Evolutionary conservation across 1,139 yeast species (phyloP), one percentile per base, ranked within the genome.

Genomic region (Taphrina wiesneri): DNA sequence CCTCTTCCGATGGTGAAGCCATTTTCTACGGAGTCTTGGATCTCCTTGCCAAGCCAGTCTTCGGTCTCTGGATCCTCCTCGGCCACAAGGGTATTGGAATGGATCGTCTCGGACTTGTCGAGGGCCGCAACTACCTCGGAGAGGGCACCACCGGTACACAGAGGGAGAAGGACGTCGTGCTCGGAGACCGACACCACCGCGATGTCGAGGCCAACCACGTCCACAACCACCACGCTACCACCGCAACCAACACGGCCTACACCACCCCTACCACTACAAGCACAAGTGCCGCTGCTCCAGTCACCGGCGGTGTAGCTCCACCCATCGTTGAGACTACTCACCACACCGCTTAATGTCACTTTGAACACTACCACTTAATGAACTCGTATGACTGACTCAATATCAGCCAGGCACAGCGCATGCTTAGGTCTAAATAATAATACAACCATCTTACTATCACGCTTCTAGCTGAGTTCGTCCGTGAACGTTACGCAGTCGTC

Each of bases 21-120:
- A 85, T 81, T 9, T 84, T 83, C 75, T 83, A 82, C 71, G 87
- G 87, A 77, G 76, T 84, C 56, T 78, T 84, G 70, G 87, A 84
- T 72, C 72, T 83, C 17, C 62, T 69, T 21, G 66, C 66, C 32
- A 39, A 67, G 32, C 65, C 67, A 6, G 65, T 61, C 21, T 47
- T 69, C 21, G 67, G 69, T 28, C 36, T 63, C 26, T 68, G 65
- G 65, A 36, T 61, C 45, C 32, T 61, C n/a, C 34, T 61, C 17
- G 57, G 49, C 6, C 65, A 61, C 59, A 56, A 56, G 26, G 57
- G 59, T 13, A 61, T 61, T 32, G 59, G 65, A 3, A 32, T 61
- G 39, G 65, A 61, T 13, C 45, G 63, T 30, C 63, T 59, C 36
- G 63, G 63, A 30, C 56, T 59, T 9, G 45, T 46, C 36, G 63